Percentiles rank a stretch among this genome's conserved stretches.
Evolutionary conservation across 345 rosid species (phyloP).

Genomic region (Corchorus olitorius): DNA sequence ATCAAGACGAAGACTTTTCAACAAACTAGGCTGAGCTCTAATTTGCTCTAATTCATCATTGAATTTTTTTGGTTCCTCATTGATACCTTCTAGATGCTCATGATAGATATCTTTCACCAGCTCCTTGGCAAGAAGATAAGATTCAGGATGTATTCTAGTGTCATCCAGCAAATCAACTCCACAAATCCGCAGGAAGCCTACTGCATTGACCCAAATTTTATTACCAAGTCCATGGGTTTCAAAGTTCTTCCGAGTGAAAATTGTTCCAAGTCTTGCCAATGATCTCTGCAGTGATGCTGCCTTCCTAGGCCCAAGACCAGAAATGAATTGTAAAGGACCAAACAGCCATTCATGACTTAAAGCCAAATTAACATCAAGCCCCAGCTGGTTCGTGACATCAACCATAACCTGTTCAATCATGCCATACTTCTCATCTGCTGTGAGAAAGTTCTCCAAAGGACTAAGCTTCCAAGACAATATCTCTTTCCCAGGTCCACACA

Average conservation of each 20-base stretch:
- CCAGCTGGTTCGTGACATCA: constrained; percentile 90
- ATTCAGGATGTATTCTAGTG: constrained; percentile 97
- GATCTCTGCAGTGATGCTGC: constrained; percentile 97
- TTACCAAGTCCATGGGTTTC: constrained; percentile 77
- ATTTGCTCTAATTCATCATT: constrained; percentile 87
- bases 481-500: constrained; percentile 93
- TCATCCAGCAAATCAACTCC: constrained; percentile 97
- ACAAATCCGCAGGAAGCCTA: constrained; percentile 85
- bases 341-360: constrained; percentile 90
- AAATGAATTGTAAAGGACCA: constrained; percentile 86
- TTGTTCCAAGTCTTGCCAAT: constrained; percentile 85
- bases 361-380: constrained; percentile 91
- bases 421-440: constrained; percentile 80
- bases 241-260: constrained; percentile 85
- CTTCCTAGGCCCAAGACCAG: constrained; percentile 97
- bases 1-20: constrained; percentile 62
- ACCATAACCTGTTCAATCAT: constrained; percentile 91
- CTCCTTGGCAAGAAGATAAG: constrained; percentile 86
- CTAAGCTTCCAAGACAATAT: constrained; percentile 90
- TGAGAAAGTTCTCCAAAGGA: constrained; percentile 72
- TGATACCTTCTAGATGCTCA: constrained; percentile 65
- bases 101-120: constrained; percentile 87
- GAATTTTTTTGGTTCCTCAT: constrained; percentile 83
- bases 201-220: constrained; percentile 93
- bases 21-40: constrained; percentile 72